A percentile compares a stretch with the other conserved stretches of the same genome.
These are phyloP conservation scores for Plantago elongata DNA, from an alignment of 257 asterid genomes.

Conservation along the genomic window DNA sequence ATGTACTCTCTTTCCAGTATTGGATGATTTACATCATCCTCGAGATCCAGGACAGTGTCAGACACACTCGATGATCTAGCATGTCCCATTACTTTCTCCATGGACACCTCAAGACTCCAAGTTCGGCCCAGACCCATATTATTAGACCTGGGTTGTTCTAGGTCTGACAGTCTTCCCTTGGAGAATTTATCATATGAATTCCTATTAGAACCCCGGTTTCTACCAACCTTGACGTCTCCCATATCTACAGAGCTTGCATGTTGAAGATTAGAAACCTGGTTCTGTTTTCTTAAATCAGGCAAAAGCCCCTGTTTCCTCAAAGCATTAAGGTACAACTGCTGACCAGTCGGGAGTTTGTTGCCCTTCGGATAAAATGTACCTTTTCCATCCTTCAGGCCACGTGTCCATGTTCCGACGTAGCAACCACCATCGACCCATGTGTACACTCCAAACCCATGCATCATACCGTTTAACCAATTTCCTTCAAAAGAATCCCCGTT, in stretches of 20 bases:
- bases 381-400: slow-evolving; percentile 89
- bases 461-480: slow-evolving; percentile 70
- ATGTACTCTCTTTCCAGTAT: slow-evolving; percentile 91
- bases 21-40: slow-evolving; percentile 49
- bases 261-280: slow-evolving; percentile 70
- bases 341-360: slow-evolving; percentile 54
- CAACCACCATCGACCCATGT: slow-evolving; percentile 82
- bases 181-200: slow-evolving; percentile 16
- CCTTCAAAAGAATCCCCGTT: slow-evolving; percentile 83
- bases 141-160: slow-evolving; percentile 52
- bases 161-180: slow-evolving; percentile 45
- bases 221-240: slow-evolving; percentile 45
- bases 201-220: slow-evolving; percentile 36
- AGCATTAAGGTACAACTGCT: slow-evolving; percentile 71
- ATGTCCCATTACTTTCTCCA: slow-evolving; percentile 78
- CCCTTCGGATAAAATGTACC: slow-evolving; percentile 91
- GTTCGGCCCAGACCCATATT: slow-evolving; percentile 70
- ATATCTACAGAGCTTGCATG: slow-evolving; percentile 51
- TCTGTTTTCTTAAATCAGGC: slow-evolving; percentile 71
- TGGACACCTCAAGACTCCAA: slow-evolving; percentile 90
- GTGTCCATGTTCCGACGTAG: slow-evolving; percentile 88
- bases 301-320: slow-evolving; percentile 78
- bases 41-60: slow-evolving; percentile 35
- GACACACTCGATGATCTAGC: slow-evolving; percentile 45
- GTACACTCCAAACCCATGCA: slow-evolving; percentile 88